Conservation (phyloP, 2,329 filamentous ascomycete species). For the Pseudogymnoascus sp. region DNA sequence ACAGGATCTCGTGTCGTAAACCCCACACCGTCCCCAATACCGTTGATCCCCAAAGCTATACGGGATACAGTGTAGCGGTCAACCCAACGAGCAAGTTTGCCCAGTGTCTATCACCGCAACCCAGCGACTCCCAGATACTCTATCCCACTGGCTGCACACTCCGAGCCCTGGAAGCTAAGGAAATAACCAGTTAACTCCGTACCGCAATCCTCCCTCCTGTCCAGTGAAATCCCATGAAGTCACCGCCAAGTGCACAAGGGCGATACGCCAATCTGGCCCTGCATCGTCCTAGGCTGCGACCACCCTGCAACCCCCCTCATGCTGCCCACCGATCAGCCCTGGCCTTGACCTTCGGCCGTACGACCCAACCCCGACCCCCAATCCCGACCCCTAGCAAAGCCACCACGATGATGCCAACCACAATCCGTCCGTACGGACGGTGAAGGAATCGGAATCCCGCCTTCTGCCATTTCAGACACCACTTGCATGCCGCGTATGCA, state of each 20-base stretch:
- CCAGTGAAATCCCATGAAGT: background rate
- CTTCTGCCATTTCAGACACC: background rate
- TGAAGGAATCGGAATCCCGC: background rate
- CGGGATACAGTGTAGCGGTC: background rate
- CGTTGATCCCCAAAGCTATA: background rate
- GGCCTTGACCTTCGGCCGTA: background rate
- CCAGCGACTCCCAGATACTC: background rate
- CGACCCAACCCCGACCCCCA: background rate
- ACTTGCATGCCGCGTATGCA: background rate
- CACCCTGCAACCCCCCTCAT: background rate
- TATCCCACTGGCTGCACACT: background rate
- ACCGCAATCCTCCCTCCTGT: background rate
- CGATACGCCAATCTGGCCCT: background rate
- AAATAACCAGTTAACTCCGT: slow-evolving; percentile 3
- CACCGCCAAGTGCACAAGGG: background rate
- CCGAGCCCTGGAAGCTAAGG: background rate
- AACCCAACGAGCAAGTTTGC: background rate
- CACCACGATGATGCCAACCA: background rate
- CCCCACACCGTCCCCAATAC: background rate
- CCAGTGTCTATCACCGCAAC: background rate
- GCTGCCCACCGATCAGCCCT: background rate
- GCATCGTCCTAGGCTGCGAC: background rate
- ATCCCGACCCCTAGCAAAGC: background rate
- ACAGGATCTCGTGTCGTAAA: background rate
- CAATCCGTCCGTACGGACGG: background rate